Conservation (phyloP, 2,329 filamentous ascomycete genomes). For the Colletotrichum sp. region DNA sequence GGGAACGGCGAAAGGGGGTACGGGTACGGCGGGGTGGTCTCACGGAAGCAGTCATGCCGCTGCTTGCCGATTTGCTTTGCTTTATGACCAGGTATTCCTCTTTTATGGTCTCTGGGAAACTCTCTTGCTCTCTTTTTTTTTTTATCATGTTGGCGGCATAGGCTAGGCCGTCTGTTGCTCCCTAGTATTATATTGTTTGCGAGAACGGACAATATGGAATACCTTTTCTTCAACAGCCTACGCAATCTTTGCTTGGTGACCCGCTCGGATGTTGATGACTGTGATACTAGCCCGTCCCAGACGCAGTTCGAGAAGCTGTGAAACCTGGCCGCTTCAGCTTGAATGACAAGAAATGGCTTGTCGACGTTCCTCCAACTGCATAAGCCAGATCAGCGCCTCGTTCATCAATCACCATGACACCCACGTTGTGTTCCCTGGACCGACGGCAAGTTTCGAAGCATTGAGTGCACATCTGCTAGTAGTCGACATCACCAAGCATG, state of each 20-base stretch:
- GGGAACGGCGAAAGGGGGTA: not conserved
- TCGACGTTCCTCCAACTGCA: not conserved
- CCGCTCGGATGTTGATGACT: not conserved
- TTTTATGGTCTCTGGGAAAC: not conserved
- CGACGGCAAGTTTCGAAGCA: not conserved
- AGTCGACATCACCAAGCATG: not conserved
- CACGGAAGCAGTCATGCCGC: not conserved
- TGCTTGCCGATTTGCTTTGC: slow-evolving; percentile 5
- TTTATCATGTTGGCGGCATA: not conserved
- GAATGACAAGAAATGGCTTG: not conserved
- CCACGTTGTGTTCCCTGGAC: not conserved
- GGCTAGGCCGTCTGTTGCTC: not conserved
- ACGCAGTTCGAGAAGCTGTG: not conserved
- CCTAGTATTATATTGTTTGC: not conserved
- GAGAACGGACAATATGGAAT: not conserved
- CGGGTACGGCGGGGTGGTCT: not conserved
- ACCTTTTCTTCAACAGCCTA: not conserved
- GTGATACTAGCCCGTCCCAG: not conserved
- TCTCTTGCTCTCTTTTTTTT: not conserved
- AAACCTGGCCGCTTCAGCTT: not conserved
- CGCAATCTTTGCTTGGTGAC: not conserved
- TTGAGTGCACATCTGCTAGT: not conserved
- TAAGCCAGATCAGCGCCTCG: not conserved
- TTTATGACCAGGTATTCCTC: not conserved
- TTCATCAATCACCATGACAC: not conserved